Percentiles rank a stretch among this genome's conserved stretches.
Conservation (phyloP, 129 eudicot species). For the Tagetes erecta region DNA sequence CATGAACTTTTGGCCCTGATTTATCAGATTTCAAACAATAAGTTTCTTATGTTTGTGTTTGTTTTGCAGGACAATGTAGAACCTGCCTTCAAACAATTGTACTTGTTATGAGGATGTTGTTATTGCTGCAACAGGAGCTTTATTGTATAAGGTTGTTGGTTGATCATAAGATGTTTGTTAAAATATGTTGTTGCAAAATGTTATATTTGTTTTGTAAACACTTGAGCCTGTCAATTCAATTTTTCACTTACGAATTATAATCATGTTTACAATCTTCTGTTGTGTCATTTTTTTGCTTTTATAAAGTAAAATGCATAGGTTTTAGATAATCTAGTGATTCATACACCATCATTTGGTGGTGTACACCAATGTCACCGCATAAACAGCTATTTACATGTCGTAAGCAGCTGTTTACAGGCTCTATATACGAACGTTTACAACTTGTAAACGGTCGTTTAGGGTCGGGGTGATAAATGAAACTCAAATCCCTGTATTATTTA, state of each 20-base stretch:
- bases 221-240: background rate
- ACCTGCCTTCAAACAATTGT: conserved; percentile 10
- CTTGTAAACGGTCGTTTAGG: no score
- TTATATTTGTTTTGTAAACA: background rate
- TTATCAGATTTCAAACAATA: background rate
- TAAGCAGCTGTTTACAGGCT: no score
- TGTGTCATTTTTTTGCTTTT: background rate
- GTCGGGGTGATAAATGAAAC: no score
- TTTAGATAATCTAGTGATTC: background rate
- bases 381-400: no score
- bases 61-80: conserved; percentile 26
- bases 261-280: background rate
- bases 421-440: no score
- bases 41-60: conserved; percentile 3
- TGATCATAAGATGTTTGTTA: conserved; percentile 21
- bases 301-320: background rate
- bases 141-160: conserved; percentile 3
- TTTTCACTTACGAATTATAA: background rate
- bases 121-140: background rate
- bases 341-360: no score
- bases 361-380: no score
- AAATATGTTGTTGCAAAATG: conserved; percentile 13
- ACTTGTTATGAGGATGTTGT: background rate
- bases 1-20: background rate
- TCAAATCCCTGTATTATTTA: no score